Evolutionary conservation across 78 protist genomes (phyloP), one percentile per base, ranked within the genome.

Genomic region (Creolimax fragrantissima): DNA sequence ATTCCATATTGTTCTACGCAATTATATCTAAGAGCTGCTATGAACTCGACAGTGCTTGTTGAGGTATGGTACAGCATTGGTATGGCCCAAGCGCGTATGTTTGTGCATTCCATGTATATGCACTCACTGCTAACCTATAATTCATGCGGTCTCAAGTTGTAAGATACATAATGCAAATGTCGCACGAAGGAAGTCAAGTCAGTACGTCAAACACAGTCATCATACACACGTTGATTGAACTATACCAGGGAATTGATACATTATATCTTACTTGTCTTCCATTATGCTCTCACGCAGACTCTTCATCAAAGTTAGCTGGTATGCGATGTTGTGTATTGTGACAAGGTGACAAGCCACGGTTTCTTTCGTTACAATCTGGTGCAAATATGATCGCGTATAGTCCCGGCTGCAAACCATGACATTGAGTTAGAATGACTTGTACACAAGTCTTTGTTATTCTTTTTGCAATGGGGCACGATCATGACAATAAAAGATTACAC

Each of bases 271-370:
- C 74, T 24, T 58, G 35, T 94, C 93, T 4, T 88, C 95, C 41
- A 42, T 41, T 43, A 97, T 94, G 32, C 96, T 91, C 47, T 93
- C 81, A 35, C 99, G 86, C 35, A 95, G 41, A 45, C 74, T 37
- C 6, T 44, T 3, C 97, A 96, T 97, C 43, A 97, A 92, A 3
- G 81, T 74, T 94, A 97, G 89, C 85, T 95, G 96, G 81, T 94
- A 97, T 2, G 96, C 95, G 37, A 98, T 86, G 92, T 98, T 98
- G 95, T 98, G 99, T 66, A 91, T 67, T 39, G 99, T 94, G 85
- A 98, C 89, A 37, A 98, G 93, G 35, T 95, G 97, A 37, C 94
- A 93, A 5, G 94, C 98, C 17, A 92, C 92, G 3, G 84, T 85
- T 41, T 95, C 96, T 42, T 92, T 89, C 44, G 7, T 45, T 2